A percentile compares a stretch with the other conserved stretches of the same genome.
Conservation (phyloP, 2,329 filamentous ascomycete species). For the Lachnellula subtilissima region DNA sequence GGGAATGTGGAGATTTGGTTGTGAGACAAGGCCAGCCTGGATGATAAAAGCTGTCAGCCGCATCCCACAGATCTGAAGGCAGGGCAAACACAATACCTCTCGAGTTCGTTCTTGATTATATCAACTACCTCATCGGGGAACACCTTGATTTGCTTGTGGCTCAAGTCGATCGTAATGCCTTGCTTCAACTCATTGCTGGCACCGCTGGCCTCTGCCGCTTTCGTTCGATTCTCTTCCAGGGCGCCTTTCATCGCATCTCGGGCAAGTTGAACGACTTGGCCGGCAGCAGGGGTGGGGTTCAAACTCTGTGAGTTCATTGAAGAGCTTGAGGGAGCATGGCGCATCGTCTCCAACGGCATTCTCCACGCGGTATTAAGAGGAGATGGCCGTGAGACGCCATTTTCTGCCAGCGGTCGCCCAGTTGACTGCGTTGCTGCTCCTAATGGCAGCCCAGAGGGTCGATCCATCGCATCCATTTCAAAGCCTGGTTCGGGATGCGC, state of each 20-base stretch:
- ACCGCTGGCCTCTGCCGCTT: constrained; percentile 55
- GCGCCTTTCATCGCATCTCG: constrained; percentile 64
- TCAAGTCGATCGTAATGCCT: constrained; percentile 74
- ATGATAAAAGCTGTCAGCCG: constrained; percentile 23
- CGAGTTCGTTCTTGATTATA: constrained; percentile 34
- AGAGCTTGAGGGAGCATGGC: constrained; percentile 40
- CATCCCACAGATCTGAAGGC: neutral
- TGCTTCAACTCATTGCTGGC: constrained; percentile 55
- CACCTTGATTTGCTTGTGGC: constrained; percentile 64
- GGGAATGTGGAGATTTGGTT: constrained; percentile 70
- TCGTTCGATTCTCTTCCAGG: constrained; percentile 59
- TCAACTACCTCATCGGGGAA: constrained; percentile 35
- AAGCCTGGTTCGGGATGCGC: constrained; percentile 11
- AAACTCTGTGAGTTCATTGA: constrained; percentile 41
- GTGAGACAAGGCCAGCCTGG: constrained; percentile 73
- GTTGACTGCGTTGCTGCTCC: constrained; percentile 34
- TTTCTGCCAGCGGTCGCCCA: constrained; percentile 38
- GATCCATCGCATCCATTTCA: constrained; percentile 30
- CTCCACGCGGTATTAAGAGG: constrained; percentile 30
- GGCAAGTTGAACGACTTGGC: constrained; percentile 61
- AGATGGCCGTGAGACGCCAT: constrained; percentile 32
- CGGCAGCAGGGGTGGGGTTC: constrained; percentile 47
- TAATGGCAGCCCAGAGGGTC: constrained; percentile 29
- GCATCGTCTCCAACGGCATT: constrained; percentile 42
- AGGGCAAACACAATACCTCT: constrained; percentile 26